Percentiles rank a stretch among this genome's conserved stretches.
phyloP scores from a whole-genome alignment of 2,329 filamentous ascomycete species.

The Beauveria varroae region DNA sequence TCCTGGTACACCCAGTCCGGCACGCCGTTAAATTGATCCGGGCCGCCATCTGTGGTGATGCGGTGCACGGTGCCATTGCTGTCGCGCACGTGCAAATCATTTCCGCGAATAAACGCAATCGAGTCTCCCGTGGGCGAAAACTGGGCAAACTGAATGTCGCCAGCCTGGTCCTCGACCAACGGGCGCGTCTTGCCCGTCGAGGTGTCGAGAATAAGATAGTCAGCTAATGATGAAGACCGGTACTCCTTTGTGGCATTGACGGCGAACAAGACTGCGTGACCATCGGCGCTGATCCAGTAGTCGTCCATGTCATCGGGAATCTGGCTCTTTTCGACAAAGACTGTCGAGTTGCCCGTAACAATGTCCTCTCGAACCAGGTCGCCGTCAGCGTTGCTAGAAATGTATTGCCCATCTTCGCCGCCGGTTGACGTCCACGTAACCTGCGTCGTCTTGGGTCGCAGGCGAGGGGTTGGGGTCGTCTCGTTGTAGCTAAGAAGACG shows the following conservation, averaged over 20 bases:
- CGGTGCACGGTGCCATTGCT: conserved; percentile 45
- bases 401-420: conserved; percentile 54
- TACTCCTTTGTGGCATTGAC: conserved; percentile 63
- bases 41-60: conserved; percentile 52
- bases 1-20: conserved; percentile 80
- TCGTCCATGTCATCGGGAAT: conserved; percentile 48
- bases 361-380: conserved; percentile 56
- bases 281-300: conserved; percentile 55
- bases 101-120: conserved; percentile 61
- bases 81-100: conserved; percentile 50
- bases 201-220: conserved; percentile 59
- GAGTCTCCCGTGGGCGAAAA: conserved; percentile 50
- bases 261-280: conserved; percentile 51
- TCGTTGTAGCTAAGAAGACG: conserved; percentile 54
- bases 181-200: conserved; percentile 46
- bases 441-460: conserved; percentile 38
- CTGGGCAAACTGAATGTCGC: conserved; percentile 60
- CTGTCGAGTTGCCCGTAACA: conserved; percentile 42
- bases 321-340: conserved; percentile 50
- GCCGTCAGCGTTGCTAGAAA: conserved; percentile 41
- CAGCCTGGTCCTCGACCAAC: conserved; percentile 50
- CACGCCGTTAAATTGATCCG: conserved; percentile 55
- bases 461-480: conserved; percentile 39
- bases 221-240: conserved; percentile 58
- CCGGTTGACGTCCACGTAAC: conserved; percentile 48